Evolutionary conservation across 2,329 filamentous ascomycete species (phyloP).

Genomic region (Teratosphaeria viscida): DNA sequence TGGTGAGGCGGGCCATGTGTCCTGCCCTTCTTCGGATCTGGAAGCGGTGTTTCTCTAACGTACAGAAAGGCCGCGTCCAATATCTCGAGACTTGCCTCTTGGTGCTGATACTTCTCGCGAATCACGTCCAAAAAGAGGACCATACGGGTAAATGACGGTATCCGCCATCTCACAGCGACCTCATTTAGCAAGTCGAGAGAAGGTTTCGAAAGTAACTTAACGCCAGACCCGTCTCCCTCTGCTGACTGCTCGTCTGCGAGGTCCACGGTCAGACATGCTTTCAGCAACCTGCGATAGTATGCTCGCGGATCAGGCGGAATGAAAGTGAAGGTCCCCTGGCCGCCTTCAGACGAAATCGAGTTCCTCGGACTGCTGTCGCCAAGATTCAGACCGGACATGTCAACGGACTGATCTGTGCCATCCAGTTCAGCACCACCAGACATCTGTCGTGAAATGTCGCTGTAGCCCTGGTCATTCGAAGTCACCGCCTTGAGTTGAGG

Average conservation of each 20-base stretch:
- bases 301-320: constrained; percentile 75
- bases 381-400: constrained; percentile 56
- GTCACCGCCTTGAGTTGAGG: constrained; percentile 14
- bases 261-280: constrained; percentile 59
- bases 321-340: constrained; percentile 57
- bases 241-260: constrained; percentile 43
- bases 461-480: constrained; percentile 25
- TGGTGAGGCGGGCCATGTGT: constrained; percentile 37
- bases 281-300: constrained; percentile 73
- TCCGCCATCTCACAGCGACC: constrained; percentile 75
- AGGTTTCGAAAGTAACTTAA: constrained; percentile 57
- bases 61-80: constrained; percentile 75
- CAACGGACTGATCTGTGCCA: constrained; percentile 57
- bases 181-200: constrained; percentile 78
- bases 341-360: constrained; percentile 24
- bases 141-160: constrained; percentile 71
- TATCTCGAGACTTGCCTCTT: constrained; percentile 70
- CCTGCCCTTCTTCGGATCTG: constrained; percentile 38
- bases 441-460: constrained; percentile 37
- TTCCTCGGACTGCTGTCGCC: constrained; percentile 35
- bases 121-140: constrained; percentile 78
- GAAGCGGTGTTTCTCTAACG: constrained; percentile 56
- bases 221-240: constrained; percentile 37
- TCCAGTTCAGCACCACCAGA: constrained; percentile 35
- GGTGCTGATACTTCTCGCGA: constrained; percentile 72